These are phyloP conservation scores for Omphalea diandra DNA, from an alignment of 441 rosid genomes.

Conservation along the genomic window DNA sequence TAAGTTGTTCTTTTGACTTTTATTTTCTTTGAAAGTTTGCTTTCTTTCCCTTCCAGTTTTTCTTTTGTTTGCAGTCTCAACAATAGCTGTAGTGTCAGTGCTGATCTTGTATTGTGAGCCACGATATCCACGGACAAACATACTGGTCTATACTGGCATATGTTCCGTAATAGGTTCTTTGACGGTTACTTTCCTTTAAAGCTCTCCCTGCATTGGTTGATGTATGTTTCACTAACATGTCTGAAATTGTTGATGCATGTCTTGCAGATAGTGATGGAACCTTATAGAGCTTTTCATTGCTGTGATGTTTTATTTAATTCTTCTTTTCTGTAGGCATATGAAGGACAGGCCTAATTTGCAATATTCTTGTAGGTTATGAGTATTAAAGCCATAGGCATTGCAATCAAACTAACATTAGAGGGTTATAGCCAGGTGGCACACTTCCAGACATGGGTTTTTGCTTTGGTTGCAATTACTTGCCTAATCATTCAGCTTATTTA, in stretches of 20 bases:
- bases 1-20: no score
- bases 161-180: constrained; percentile 68
- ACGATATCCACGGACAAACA: constrained; percentile 65
- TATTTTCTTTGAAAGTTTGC: no score
- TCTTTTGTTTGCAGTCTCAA: constrained; percentile 58
- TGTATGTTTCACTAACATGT: no score
- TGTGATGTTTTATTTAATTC: no score
- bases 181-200: constrained; percentile 46
- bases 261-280: no score
- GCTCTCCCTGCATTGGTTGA: no score
- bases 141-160: constrained; percentile 59
- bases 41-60: constrained; percentile 46
- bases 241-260: no score
- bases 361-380: constrained; percentile 76
- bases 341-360: no score
- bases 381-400: constrained; percentile 90
- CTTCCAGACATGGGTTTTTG: constrained; percentile 82
- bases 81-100: constrained; percentile 49
- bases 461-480: constrained; percentile 78
- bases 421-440: constrained; percentile 71
- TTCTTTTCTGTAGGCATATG: no score
- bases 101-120: constrained; percentile 55
- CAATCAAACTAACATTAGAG: constrained; percentile 74
- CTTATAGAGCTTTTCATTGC: no score
- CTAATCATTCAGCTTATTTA: constrained; percentile 76